Percentiles rank a stretch among this genome's conserved stretches.
Conservation (phyloP, 371 early-diverging fungal genomes). For the Chytridium lagenaria region DNA sequence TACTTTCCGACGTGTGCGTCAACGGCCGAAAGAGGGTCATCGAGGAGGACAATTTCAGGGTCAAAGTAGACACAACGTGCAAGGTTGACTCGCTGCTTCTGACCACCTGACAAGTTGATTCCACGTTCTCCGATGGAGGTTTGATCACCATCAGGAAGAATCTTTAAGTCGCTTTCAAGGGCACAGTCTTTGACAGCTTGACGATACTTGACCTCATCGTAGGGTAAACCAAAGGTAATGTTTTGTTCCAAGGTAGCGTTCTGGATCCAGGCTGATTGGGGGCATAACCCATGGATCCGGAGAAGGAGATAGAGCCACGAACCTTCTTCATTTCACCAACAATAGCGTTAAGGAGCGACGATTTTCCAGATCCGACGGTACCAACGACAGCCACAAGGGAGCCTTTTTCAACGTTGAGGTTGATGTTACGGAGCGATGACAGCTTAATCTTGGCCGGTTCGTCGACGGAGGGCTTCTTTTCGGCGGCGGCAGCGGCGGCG, state of each 20-base stretch:
- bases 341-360: constrained; percentile 42
- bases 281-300: constrained; percentile 52
- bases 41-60: constrained; percentile 70
- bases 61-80: constrained; percentile 54
- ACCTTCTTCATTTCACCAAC: constrained; percentile 47
- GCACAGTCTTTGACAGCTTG: constrained; percentile 46
- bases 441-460: neutral
- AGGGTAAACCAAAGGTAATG: constrained; percentile 51
- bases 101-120: constrained; percentile 53
- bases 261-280: constrained; percentile 53
- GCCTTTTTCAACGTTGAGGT: constrained; percentile 49
- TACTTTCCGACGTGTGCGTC: constrained; percentile 55
- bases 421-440: constrained; percentile 20
- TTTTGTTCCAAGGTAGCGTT: constrained; percentile 53
- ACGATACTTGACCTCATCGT: constrained; percentile 45
- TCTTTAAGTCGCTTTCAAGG: constrained; percentile 51
- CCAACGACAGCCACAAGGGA: constrained; percentile 57
- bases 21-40: no score
- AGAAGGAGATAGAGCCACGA: constrained; percentile 44
- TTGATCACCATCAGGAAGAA: constrained; percentile 51
- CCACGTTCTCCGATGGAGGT: constrained; percentile 55
- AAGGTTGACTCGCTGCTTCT: constrained; percentile 53
- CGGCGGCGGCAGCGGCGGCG: constrained; percentile 49
- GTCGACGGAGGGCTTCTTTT: constrained; percentile 43
- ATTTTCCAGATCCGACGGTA: no score